phyloP scores from a whole-genome alignment of 2,329 filamentous ascomycete genomes.

The Aspergillus piperis region DNA sequence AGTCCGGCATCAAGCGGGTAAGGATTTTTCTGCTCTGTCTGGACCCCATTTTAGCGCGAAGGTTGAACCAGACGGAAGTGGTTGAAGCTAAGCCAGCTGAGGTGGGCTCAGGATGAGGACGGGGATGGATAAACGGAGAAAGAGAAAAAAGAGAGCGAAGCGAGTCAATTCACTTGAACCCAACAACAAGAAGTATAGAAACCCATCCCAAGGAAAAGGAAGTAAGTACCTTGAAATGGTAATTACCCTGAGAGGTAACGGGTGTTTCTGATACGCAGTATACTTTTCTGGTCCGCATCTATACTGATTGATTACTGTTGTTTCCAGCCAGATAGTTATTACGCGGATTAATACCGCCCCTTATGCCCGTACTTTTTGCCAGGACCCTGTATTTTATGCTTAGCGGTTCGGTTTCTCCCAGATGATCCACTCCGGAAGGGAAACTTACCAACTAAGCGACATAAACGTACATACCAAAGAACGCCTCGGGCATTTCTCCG shows the following conservation, averaged over 20 bases:
- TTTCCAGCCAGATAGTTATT: neutral
- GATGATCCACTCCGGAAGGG: neutral
- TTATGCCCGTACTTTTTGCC: neutral
- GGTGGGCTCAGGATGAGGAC: neutral
- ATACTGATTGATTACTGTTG: neutral
- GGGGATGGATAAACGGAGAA: neutral
- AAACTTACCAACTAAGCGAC: neutral
- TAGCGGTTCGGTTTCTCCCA: neutral
- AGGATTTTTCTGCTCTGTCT: neutral
- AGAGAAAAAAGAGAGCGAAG: neutral
- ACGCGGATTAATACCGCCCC: neutral
- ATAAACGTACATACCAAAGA: neutral
- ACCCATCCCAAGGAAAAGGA: no score
- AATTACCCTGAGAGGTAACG: neutral
- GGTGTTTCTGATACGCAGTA: neutral
- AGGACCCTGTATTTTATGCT: slow-evolving; percentile 2
- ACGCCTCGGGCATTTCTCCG: no score
- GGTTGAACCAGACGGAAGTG: neutral
- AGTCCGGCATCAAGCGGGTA: neutral
- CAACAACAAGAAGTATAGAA: no score
- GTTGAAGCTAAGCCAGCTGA: neutral
- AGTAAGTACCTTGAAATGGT: neutral
- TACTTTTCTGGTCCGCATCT: neutral
- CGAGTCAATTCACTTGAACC: no score
- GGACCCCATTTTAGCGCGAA: slow-evolving; percentile 1